Percentiles rank a stretch among this genome's conserved stretches.
Conservation (phyloP, 805 yeast species). For the Phaffomyces antillensis region DNA sequence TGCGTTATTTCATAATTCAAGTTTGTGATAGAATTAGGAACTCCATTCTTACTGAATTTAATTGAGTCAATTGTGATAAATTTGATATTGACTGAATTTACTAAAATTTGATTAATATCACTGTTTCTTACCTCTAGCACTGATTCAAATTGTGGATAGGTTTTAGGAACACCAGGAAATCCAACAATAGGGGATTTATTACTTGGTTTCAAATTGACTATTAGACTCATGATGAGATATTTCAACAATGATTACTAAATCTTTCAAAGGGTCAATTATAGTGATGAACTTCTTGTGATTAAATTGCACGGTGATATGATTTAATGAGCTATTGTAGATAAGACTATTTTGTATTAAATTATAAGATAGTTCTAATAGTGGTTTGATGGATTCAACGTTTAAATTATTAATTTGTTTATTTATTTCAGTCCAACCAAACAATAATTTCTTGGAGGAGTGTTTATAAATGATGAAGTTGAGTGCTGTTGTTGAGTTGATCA, state of each 20-base stretch:
- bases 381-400: neutral
- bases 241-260: conserved; percentile 5
- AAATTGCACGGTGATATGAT: conserved; percentile 5
- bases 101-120: conserved; percentile 29
- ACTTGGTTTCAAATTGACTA: conserved; percentile 38
- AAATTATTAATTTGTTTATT: neutral
- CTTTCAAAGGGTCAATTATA: conserved; percentile 5
- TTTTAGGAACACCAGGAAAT: conserved; percentile 62
- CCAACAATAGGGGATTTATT: conserved; percentile 51
- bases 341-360: neutral
- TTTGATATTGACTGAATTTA: conserved; percentile 42
- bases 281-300: conserved; percentile 1
- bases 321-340: neutral
- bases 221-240: conserved; percentile 9
- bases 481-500: neutral
- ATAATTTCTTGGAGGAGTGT: conserved; percentile 11
- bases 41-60: conserved; percentile 31
- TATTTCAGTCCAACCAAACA: conserved; percentile 5
- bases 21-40: conserved; percentile 24
- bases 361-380: neutral
- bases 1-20: conserved; percentile 27
- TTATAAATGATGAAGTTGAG: conserved; percentile 1
- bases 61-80: conserved; percentile 46
- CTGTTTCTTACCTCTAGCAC: conserved; percentile 47
- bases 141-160: conserved; percentile 53